Percentiles rank a stretch among this genome's conserved stretches.
Conservation (phyloP, 2,329 filamentous ascomycete genomes). For the Chalaropsis ovoidea region DNA sequence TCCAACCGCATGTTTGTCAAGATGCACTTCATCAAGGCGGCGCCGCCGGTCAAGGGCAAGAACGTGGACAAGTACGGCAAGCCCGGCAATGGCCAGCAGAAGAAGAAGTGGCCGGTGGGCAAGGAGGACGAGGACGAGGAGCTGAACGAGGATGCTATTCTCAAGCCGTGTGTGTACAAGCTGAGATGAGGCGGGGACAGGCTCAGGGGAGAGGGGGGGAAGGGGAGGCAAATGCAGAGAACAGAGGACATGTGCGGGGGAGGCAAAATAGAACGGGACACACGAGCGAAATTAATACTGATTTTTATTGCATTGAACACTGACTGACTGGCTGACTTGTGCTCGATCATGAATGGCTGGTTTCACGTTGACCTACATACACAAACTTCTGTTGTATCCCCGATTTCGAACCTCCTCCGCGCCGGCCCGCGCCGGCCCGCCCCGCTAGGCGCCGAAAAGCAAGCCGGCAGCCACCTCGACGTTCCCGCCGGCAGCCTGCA, state of each 20-base stretch:
- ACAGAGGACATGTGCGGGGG: too few relatives aligned
- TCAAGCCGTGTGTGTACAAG: slow-evolving; percentile 97
- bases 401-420: neutral
- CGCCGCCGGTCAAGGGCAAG: slow-evolving; percentile 65
- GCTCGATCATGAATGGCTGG: neutral
- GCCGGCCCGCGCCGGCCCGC: neutral
- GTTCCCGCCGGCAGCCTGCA: slow-evolving; percentile 75
- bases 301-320: neutral
- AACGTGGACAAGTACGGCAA: slow-evolving; percentile 51
- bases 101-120: slow-evolving; percentile 46
- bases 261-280: neutral
- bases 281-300: neutral
- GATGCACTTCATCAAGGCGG: slow-evolving; percentile 88
- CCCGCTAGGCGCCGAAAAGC: slow-evolving; percentile 47
- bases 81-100: slow-evolving; percentile 41
- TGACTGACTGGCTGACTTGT: neutral
- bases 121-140: slow-evolving; percentile 46
- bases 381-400: neutral
- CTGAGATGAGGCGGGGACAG: slow-evolving; percentile 46
- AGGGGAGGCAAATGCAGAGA: neutral
- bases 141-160: slow-evolving; percentile 51
- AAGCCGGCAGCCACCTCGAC: slow-evolving; percentile 80
- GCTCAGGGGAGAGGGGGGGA: neutral
- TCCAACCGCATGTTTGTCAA: slow-evolving; percentile 97
- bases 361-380: neutral